Conservation (phyloP, 371 early-diverging fungal genomes). For the Blyttiomyces sp. region DNA sequence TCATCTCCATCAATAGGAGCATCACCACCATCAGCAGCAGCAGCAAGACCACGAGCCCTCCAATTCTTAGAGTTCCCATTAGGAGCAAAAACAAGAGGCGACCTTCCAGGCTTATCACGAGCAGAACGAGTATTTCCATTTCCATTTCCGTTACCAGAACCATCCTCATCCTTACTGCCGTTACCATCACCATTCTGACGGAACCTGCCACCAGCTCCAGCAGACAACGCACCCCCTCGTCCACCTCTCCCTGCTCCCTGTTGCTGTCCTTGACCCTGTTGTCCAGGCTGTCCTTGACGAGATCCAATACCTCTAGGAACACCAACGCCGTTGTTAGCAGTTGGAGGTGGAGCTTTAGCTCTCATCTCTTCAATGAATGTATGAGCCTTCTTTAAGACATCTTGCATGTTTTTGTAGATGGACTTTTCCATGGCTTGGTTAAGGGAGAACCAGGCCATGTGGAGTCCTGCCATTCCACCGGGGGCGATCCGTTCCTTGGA, state of each 20-base stretch:
- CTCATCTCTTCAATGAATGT: conserved; percentile 53
- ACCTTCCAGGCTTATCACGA: not conserved
- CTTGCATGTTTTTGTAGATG: conserved; percentile 75
- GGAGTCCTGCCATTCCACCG: conserved; percentile 63
- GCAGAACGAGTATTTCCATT: conserved; percentile 4
- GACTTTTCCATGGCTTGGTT: conserved; percentile 64
- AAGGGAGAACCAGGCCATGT: conserved; percentile 69
- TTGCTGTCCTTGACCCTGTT: too few species aligned
- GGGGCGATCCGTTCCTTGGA: conserved; percentile 60
- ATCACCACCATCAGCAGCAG: too few species aligned
- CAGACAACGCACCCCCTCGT: too few species aligned
- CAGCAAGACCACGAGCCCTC: not conserved
- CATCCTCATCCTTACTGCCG: not conserved
- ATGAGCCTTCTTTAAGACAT: conserved; percentile 68
- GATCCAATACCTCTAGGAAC: too few species aligned
- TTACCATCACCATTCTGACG: too few species aligned
- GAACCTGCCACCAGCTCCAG: too few species aligned
- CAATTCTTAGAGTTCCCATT: conserved; percentile 11
- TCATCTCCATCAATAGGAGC: not conserved
- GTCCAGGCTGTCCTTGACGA: too few species aligned
- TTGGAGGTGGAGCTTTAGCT: not conserved
- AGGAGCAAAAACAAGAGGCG: conserved; percentile 3
- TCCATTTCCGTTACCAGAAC: not conserved
- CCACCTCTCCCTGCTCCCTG: too few species aligned
- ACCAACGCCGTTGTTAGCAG: too few species aligned